phyloP scores from a whole-genome alignment of 2,329 filamentous ascomycete genomes.

The Aspergillus neoniger region DNA sequence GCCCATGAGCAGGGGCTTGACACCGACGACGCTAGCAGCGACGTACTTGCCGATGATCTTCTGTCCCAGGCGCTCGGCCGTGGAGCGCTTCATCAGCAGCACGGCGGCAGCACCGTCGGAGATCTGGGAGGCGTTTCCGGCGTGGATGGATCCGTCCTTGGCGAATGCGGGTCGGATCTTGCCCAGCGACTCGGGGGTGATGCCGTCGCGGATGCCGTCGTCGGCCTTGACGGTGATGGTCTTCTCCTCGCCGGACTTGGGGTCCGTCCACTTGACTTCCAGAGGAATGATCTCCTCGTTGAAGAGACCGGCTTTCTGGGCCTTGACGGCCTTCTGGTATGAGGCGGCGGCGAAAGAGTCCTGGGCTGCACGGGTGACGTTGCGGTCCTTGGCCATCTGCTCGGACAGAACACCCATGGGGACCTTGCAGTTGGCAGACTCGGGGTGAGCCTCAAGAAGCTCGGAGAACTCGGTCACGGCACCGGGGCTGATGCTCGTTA shows the following conservation, averaged over 20 bases:
- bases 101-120: constrained; percentile 95
- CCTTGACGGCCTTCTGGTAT: constrained; percentile 85
- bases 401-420: constrained; percentile 94
- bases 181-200: constrained; percentile 82
- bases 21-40: constrained; percentile 78
- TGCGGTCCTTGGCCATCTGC: constrained; percentile 86
- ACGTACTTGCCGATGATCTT: constrained; percentile 91
- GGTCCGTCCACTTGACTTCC: constrained; percentile 83
- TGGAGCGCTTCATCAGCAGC: constrained; percentile 90
- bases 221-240: constrained; percentile 81
- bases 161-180: constrained; percentile 92
- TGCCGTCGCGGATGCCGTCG: constrained; percentile 81
- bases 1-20: constrained; percentile 93
- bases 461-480: constrained; percentile 94
- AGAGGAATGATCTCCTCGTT: constrained; percentile 87
- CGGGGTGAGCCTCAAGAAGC: constrained; percentile 74
- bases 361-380: constrained; percentile 70
- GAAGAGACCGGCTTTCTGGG: constrained; percentile 87
- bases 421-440: constrained; percentile 94
- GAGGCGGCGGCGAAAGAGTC: constrained; percentile 93
- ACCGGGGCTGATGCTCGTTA: constrained; percentile 57
- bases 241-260: constrained; percentile 83
- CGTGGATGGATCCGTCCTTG: constrained; percentile 91
- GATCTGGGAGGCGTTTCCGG: constrained; percentile 93
- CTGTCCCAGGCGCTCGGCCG: constrained; percentile 84